Base-by-base conservation (phyloP, 257 asterid species). In the Nicotiana benthamiana region DNA sequence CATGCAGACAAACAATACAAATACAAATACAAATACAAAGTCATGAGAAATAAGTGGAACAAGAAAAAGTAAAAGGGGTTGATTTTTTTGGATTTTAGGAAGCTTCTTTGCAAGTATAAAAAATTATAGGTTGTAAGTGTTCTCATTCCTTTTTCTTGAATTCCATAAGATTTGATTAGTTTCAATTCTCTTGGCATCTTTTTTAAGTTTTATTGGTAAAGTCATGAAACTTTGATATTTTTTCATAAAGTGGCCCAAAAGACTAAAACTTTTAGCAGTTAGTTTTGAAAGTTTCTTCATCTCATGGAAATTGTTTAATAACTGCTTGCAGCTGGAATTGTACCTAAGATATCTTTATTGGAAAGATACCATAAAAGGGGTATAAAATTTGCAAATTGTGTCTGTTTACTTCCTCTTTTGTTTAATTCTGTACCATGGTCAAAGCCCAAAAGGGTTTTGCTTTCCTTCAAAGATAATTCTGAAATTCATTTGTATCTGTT, bases 271-370 rank as follows among this genome's bases (percentile, higher is more conserved):
- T 84, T 75, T 61, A 48, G n/a, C n/a, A n/a, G 64, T 83, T 80
- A 82, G 79, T 81, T 83, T 85, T 65, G 52, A 80, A 53, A 43
- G 4, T 9, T 34, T 64, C 24, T 59, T 77, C 40, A 57, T 77
- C 53, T 54, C 28, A 6, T 57, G 80, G 80, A 15, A 34, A 40
- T 77, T 77, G 59, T 10, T 60, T 77, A 46, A 20, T 77, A 32
- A 32, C 59, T 43, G 63, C 78, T 70, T 76, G 32, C 10, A 68
- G 85, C 79, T 89, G 93, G 91, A 87, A 79, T 85, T 75, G 66
- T 81, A 82, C 93, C 93, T 57, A 89, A 84, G 24, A 65, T 28
- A 75, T 22, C 64, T 86, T 85, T 83, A 85, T 22, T 79, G 54
- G 15, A 51, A 85, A 81, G 54, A 79, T 27, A 13, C 30, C 80